These are phyloP conservation scores for Tubosaeta sp. DNA, from an alignment of 768 basidiomycete genomes.

Conservation along the genomic window DNA sequence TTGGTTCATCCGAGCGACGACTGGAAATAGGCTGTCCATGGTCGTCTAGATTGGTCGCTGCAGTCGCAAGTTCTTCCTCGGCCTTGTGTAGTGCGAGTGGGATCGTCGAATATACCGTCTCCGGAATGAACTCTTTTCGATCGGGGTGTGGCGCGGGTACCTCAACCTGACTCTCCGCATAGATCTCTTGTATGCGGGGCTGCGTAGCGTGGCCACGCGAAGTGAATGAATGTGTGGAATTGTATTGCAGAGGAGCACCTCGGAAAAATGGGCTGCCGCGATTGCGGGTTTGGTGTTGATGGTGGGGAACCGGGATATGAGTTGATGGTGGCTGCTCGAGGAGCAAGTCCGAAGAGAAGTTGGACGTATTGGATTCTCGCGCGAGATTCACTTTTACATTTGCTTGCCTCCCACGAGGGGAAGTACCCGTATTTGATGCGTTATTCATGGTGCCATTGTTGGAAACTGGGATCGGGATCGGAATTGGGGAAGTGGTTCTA, in stretches of 20 bases:
- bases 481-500: conserved; percentile 46
- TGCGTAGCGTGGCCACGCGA: conserved; percentile 33
- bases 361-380: conserved; percentile 25
- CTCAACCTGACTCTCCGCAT: conserved; percentile 34
- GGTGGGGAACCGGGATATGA: conserved; percentile 35
- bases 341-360: conserved; percentile 37
- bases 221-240: conserved; percentile 42
- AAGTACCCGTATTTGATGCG: conserved; percentile 33
- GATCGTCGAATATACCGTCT: conserved; percentile 61
- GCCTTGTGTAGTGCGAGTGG: conserved; percentile 48
- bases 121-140: conserved; percentile 43
- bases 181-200: conserved; percentile 45
- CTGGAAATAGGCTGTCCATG: conserved; percentile 17
- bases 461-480: conserved; percentile 40
- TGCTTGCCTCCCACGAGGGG: conserved; percentile 31
- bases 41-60: conserved; percentile 10
- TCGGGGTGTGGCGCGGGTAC: conserved; percentile 23
- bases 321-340: conserved; percentile 42
- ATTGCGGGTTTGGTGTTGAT: conserved; percentile 29
- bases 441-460: conserved; percentile 37
- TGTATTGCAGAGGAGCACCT: conserved; percentile 35
- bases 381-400: conserved; percentile 27
- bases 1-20: conserved; percentile 25
- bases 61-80: conserved; percentile 23
- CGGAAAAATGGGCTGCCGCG: conserved; percentile 34